Conservation (phyloP, 805 yeast species). For the Scheffersomyces coipomensis region DNA sequence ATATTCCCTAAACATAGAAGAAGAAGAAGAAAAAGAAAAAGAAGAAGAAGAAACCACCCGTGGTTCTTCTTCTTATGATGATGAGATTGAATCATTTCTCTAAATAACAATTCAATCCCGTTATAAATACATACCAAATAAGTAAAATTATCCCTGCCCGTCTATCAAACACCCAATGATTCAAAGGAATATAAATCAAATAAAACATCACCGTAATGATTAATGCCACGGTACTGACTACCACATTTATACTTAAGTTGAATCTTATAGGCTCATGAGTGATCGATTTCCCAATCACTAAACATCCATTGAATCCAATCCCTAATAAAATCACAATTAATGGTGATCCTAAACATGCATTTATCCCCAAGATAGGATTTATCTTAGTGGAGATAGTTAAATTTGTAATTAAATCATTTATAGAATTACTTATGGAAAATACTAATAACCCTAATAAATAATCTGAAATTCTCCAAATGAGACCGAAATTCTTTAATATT, state of each 20-base stretch:
- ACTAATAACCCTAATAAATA: conserved; percentile 48
- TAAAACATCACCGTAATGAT: conserved; percentile 19
- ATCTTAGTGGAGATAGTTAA: conserved; percentile 42
- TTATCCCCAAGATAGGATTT: conserved; percentile 40
- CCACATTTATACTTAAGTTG: conserved; percentile 19
- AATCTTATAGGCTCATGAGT: conserved; percentile 12
- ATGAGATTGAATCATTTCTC: conserved; percentile 1
- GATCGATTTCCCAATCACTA: conserved; percentile 16
- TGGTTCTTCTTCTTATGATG: not conserved
- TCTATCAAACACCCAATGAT: conserved; percentile 33
- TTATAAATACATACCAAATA: conserved; percentile 18
- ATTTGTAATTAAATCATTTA: conserved; percentile 54
- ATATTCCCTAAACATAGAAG: too few relatives aligned
- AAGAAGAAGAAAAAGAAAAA: too few relatives aligned
- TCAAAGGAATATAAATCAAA: conserved; percentile 26
- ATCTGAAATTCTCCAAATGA: conserved; percentile 43
- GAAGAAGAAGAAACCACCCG: too few relatives aligned
- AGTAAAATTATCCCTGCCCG: conserved; percentile 24
- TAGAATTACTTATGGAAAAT: conserved; percentile 49
- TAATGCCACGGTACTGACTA: conserved; percentile 23
- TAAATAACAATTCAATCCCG: conserved; percentile 16
- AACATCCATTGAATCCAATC: conserved; percentile 45
- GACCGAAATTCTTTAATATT: conserved; percentile 43
- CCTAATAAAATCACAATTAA: conserved; percentile 48
- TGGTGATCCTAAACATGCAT: conserved; percentile 57